Base-by-base conservation (phyloP, 371 early-diverging fungal species). In the Circinella umbellata region DNA sequence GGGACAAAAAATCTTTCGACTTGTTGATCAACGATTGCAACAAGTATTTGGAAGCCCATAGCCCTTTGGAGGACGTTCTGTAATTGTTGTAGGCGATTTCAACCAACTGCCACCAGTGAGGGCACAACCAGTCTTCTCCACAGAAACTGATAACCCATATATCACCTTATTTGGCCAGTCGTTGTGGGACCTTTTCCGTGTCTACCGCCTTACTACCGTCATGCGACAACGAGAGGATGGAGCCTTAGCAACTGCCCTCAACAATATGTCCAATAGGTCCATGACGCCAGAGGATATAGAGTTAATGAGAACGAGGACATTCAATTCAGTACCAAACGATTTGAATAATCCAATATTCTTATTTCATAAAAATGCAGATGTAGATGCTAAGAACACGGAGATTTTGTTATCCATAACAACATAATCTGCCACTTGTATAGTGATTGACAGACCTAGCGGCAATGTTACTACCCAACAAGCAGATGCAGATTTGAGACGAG, bases 191-290 rank as follows among this genome's bases (percentile, higher is more conserved):
- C 34, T 46, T 11, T 69, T 69, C 38, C 42, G 54, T 53, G 70
- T 69, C 1, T 53, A 60, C 53, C 47, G 59, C 13, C 39, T 69
- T 20, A 69, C 0, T 27, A 46, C 36, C 7, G 60, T 69, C 14
- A 69, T 69, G 65, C 48, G 70, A 6, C 70, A 69, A 53, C 35
- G 65, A 18, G 59, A 64, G 15, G 65, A 64, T 65, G 70, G 17
- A 14, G 36, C 42, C 3, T 64, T 69, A 39, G 64, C 65, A 4
- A 20, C 10, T 14, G 65, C 70, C 0, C 37, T 69, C 10, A 69
- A 64, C 37, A 55, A 60, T n/a, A 64, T 69, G 70, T 59, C 48
- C 3, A 14, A 57, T 11, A 61, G 53, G n/a, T 35, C 65, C 10
- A 69, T 61, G 70, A 59, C 59, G 35, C 39, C 17, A 11, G 39